These are phyloP conservation scores for Clitopilus hobsonii DNA, from an alignment of 768 basidiomycete genomes.

Conservation along the genomic window DNA sequence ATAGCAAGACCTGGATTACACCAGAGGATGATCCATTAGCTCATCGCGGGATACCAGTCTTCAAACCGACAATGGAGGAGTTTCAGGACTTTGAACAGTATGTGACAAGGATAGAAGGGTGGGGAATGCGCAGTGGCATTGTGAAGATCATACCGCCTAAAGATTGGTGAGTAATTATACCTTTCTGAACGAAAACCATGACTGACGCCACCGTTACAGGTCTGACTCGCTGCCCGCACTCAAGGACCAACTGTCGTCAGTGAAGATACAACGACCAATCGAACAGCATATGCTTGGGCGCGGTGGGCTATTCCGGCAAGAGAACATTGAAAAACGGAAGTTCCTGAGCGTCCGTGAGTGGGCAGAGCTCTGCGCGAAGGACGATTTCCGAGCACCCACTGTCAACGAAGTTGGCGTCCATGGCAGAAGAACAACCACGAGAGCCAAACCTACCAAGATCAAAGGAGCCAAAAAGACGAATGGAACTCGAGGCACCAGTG, in stretches of 20 bases:
- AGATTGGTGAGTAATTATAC: constrained; percentile 68
- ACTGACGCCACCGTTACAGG: no score
- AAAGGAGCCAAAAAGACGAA: constrained; percentile 39
- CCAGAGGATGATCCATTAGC: constrained; percentile 80
- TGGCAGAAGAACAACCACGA: constrained; percentile 31
- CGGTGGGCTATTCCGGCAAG: constrained; percentile 82
- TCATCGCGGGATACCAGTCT: constrained; percentile 91
- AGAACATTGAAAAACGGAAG: constrained; percentile 87
- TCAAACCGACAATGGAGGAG: constrained; percentile 90
- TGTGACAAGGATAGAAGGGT: constrained; percentile 81
- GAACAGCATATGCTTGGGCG: constrained; percentile 90
- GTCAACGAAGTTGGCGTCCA: constrained; percentile 60
- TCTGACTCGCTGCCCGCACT: constrained; percentile 67
- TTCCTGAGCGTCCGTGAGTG: constrained; percentile 85
- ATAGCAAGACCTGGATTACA: constrained; percentile 61
- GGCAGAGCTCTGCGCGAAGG: constrained; percentile 70
- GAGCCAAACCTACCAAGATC: constrained; percentile 16
- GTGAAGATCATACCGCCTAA: constrained; percentile 94
- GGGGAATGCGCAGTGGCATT: constrained; percentile 90
- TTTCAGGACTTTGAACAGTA: constrained; percentile 90
- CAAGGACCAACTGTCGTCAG: constrained; percentile 59
- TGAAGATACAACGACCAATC: constrained; percentile 87
- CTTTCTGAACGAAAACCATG: no score
- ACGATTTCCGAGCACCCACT: constrained; percentile 73
- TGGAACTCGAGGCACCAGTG: constrained; percentile 23